Evolutionary conservation across 2,329 filamentous ascomycete species (phyloP).

Genomic region (Alternaria sp.): DNA sequence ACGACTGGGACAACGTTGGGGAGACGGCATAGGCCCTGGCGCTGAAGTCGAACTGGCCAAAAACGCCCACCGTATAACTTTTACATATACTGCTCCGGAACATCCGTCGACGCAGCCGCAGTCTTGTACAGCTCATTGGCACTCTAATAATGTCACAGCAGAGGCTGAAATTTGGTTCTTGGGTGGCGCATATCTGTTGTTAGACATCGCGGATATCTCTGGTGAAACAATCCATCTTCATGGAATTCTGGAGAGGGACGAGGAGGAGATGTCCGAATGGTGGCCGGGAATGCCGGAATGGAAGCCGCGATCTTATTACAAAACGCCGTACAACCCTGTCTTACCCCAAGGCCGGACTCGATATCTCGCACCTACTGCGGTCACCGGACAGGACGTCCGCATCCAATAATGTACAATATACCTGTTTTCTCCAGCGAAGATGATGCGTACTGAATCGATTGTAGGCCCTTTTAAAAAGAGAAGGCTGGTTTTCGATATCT

Average conservation of each 20-base stretch:
- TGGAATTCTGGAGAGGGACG: not conserved
- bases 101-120: not conserved
- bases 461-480: not conserved
- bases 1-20: not conserved
- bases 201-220: not conserved
- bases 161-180: not conserved
- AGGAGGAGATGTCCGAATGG: not conserved
- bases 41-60: not conserved
- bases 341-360: not conserved
- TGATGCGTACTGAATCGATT: not conserved
- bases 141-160: too few species aligned
- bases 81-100: not conserved
- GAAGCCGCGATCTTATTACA: not conserved
- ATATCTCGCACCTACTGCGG: not conserved
- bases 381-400: not conserved
- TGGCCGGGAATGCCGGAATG: not conserved
- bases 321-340: not conserved
- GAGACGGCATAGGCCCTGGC: not conserved
- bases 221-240: accelerated
- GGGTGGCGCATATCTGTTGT: not conserved
- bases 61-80: not conserved
- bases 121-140: too few species aligned
- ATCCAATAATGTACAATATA: not conserved
- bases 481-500: not conserved
- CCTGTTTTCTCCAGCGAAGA: not conserved